Conservation (phyloP, 2,329 filamentous ascomycete genomes). For the Pyricularia grisea region DNA sequence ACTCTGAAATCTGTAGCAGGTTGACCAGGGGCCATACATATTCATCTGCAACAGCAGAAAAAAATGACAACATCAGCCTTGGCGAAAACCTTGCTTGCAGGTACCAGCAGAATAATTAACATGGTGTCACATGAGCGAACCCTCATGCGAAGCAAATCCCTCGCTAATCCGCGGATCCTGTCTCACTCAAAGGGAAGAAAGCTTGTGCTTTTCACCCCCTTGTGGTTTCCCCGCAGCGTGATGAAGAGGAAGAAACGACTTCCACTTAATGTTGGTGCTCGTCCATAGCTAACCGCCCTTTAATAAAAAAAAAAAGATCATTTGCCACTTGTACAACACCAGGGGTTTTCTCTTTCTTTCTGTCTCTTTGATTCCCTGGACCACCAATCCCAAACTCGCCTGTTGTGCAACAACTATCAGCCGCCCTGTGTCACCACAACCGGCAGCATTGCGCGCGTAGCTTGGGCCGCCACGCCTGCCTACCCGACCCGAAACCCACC, state of each 20-base stretch:
- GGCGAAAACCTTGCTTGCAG: background rate
- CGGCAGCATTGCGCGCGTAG: background rate
- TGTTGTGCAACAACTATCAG: background rate
- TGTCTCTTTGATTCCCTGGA: no score
- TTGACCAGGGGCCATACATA: no score
- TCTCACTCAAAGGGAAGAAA: background rate
- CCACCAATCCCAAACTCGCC: background rate
- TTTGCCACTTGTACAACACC: background rate
- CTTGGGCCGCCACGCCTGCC: background rate
- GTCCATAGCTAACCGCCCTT: background rate
- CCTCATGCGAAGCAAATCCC: background rate
- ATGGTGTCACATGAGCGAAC: background rate
- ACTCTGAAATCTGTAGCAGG: no score
- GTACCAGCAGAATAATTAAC: background rate
- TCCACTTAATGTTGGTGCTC: background rate
- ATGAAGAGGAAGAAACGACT: background rate
- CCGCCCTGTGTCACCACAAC: background rate
- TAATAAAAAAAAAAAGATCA: background rate
- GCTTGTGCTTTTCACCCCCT: background rate
- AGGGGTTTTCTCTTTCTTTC: background rate
- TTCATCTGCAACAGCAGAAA: no score
- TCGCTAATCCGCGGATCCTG: background rate
- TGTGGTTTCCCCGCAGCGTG: background rate
- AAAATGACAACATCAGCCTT: background rate
- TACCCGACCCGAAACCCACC: background rate